Evolutionary conservation across 805 yeast species (phyloP).

Genomic region (Zygosaccharomyces gambellarensis): DNA sequence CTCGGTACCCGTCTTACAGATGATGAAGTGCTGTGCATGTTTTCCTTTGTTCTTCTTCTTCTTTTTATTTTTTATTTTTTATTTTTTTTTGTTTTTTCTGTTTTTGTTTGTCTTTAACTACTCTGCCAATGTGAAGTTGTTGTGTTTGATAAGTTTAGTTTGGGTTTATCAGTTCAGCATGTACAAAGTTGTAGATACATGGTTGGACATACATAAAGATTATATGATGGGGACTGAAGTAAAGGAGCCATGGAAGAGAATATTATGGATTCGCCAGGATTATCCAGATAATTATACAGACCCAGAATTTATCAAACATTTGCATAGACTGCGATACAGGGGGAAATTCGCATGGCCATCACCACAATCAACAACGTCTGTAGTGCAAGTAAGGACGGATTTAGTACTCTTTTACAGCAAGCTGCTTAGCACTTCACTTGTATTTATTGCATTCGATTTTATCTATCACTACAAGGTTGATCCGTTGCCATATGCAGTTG

Average conservation of each 20-base stretch:
- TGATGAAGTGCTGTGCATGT: constrained; percentile 4
- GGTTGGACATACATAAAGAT: not conserved
- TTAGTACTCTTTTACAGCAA: constrained; percentile 26
- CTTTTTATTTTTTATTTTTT: too few relatives aligned
- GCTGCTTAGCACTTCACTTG: constrained; percentile 55
- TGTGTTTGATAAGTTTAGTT: not conserved
- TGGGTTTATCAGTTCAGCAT: too few relatives aligned
- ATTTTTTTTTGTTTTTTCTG: not conserved
- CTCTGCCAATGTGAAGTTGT: not conserved
- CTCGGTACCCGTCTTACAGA: constrained; percentile 4
- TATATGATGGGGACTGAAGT: not conserved
- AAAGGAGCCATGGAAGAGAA: constrained; percentile 66
- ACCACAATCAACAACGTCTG: constrained; percentile 6
- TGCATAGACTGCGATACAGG: constrained; percentile 16
- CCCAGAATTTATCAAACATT: constrained; percentile 51
- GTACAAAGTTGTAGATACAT: too few relatives aligned
- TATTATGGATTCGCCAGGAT: constrained; percentile 77
- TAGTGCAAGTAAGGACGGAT: constrained; percentile 21
- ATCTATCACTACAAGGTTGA: constrained; percentile 22
- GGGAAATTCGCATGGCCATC: constrained; percentile 15
- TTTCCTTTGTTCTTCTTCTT: not conserved
- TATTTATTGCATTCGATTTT: constrained; percentile 54
- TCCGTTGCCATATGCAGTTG: constrained; percentile 20
- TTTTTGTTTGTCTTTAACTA: not conserved
- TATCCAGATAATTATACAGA: constrained; percentile 93